Conservation (phyloP, 768 basidiomycete species). For the Hortiboletus campestris region DNA sequence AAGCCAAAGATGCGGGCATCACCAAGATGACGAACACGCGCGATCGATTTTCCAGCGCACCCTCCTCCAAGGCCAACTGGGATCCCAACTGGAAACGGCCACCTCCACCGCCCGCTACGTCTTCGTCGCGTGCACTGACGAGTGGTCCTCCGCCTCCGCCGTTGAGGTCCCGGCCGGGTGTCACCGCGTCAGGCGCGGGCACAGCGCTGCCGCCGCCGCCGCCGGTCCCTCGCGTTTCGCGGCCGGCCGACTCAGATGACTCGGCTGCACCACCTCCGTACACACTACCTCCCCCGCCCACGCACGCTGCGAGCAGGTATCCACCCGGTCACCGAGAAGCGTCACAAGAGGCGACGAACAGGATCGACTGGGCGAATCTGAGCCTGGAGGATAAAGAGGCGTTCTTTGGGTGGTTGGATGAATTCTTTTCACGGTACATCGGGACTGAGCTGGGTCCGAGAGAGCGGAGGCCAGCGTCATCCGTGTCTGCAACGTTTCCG, state of each 20-base stretch:
- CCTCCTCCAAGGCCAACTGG: constrained; percentile 64
- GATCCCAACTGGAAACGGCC: constrained; percentile 52
- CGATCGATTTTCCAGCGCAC: constrained; percentile 54
- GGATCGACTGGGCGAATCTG: constrained; percentile 70
- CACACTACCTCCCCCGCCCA: constrained; percentile 27
- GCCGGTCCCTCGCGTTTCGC: constrained; percentile 10
- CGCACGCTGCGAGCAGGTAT: constrained; percentile 27
- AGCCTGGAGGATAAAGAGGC: constrained; percentile 63
- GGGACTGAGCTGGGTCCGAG: constrained; percentile 24
- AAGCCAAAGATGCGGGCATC: constrained; percentile 56
- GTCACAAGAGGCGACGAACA: constrained; percentile 5
- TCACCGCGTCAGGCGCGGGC: constrained; percentile 6
- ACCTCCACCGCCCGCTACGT: constrained; percentile 39
- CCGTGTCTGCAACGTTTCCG: background rate
- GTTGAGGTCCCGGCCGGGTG: constrained; percentile 25
- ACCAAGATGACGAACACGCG: constrained; percentile 52
- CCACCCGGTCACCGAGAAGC: constrained; percentile 11
- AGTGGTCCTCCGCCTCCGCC: constrained; percentile 35
- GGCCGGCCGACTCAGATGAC: constrained; percentile 5
- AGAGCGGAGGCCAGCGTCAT: background rate
- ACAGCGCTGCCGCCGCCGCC: constrained; percentile 1
- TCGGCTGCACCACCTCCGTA: constrained; percentile 11
- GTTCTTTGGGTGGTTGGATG: constrained; percentile 80
- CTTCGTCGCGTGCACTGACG: constrained; percentile 6
- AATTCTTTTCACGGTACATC: constrained; percentile 62